phyloP scores from a whole-genome alignment of 1,284 basidiomycete species.

The Cutaneotrichosporon sp. region DNA sequence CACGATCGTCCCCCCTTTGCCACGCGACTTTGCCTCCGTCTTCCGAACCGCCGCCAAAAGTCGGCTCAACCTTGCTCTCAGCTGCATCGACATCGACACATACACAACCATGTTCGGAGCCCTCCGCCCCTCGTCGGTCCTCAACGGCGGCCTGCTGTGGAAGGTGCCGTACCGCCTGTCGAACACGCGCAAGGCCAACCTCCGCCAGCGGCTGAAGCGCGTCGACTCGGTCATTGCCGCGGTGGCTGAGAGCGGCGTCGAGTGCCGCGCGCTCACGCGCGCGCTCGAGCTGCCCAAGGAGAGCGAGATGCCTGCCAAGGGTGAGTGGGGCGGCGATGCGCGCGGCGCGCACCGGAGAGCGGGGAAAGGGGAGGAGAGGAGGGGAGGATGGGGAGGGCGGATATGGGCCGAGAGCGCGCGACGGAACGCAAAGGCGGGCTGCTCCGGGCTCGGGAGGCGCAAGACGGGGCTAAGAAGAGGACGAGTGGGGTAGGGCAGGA shows the following conservation, averaged over 20 bases:
- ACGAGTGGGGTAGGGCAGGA: too few relatives aligned
- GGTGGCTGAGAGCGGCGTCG: conserved; percentile 74
- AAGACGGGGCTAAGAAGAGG: too few relatives aligned
- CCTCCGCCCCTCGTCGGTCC: conserved; percentile 34
- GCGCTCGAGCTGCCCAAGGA: conserved; percentile 50
- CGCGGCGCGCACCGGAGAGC: background rate
- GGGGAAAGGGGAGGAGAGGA: background rate
- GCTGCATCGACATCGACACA: background rate
- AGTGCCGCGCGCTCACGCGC: conserved; percentile 60
- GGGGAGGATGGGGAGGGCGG: too few relatives aligned
- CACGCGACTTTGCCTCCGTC: conserved; percentile 16
- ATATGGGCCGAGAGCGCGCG: too few relatives aligned
- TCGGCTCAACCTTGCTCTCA: conserved; percentile 2
- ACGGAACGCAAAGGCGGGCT: too few relatives aligned
- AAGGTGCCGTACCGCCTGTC: conserved; percentile 94
- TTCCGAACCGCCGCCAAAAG: conserved; percentile 7
- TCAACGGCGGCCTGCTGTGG: conserved; percentile 53
- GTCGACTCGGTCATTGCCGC: conserved; percentile 93
- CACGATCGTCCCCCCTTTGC: background rate
- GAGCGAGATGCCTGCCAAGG: conserved; percentile 54
- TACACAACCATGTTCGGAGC: conserved; percentile 41
- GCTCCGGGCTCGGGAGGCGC: too few relatives aligned
- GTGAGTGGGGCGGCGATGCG: conserved; percentile 29
- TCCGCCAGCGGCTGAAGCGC: conserved; percentile 79
- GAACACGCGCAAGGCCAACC: conserved; percentile 85